A percentile compares a stretch with the other conserved stretches of the same genome.
phyloP scores from a whole-genome alignment of 129 eudicot genomes.

The Gnaphalium uliginosum region DNA sequence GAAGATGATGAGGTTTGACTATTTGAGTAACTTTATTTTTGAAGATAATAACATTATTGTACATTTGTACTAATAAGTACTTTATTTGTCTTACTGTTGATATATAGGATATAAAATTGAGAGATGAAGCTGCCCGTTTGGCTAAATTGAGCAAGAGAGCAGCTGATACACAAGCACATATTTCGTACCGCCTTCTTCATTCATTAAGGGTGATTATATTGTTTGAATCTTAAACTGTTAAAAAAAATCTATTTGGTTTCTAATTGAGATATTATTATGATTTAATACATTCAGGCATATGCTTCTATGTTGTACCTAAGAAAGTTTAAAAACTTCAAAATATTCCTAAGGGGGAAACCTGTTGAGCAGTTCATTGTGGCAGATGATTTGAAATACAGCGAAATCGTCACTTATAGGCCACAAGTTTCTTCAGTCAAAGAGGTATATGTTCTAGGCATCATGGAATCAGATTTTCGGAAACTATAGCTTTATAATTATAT shows the following conservation, averaged over 20 bases:
- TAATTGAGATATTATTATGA: constrained; percentile 3
- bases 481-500: neutral
- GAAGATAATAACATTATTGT: neutral
- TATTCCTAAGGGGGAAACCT: constrained; percentile 73
- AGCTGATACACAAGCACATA: constrained; percentile 62
- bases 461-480: neutral
- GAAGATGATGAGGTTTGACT: constrained; percentile 64
- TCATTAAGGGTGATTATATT: constrained; percentile 64
- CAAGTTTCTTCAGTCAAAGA: constrained; percentile 50
- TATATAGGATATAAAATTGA: constrained; percentile 76
- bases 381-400: constrained; percentile 53
- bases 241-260: neutral
- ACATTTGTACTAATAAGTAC: neutral
- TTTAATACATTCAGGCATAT: constrained; percentile 61
- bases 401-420: constrained; percentile 63
- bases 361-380: constrained; percentile 74
- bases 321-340: constrained; percentile 70
- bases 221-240: constrained; percentile 2
- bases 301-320: constrained; percentile 82
- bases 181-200: constrained; percentile 72
- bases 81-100: constrained; percentile 5
- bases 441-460: constrained; percentile 34
- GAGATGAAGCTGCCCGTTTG: constrained; percentile 67
- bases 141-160: constrained; percentile 46
- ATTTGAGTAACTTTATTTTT: neutral